phyloP scores from a whole-genome alignment of 2,329 filamentous ascomycete genomes.

The Botrytis medusae region DNA sequence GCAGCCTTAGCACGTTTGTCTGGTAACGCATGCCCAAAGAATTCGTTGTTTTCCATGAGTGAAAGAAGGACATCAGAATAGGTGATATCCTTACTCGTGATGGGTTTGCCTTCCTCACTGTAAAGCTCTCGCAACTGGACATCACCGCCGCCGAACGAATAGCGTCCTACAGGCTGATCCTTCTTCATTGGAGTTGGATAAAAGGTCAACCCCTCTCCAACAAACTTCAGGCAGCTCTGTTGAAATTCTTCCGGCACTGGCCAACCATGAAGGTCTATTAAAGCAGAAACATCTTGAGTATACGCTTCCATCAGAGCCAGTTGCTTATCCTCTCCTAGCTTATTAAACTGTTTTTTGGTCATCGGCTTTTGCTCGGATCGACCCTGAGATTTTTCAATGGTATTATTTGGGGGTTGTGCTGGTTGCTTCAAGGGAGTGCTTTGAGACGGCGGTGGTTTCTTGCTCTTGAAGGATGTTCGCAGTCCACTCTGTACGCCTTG shows the following conservation, averaged over 20 bases:
- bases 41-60: slow-evolving; percentile 21
- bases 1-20: slow-evolving; percentile 18
- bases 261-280: slow-evolving; percentile 20
- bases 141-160: neutral
- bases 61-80: slow-evolving; percentile 13
- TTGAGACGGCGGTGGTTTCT: neutral
- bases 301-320: neutral
- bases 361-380: neutral
- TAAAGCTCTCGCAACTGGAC: slow-evolving; percentile 9
- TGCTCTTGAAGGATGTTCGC: slow-evolving; percentile 44
- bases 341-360: neutral
- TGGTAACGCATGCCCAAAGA: neutral
- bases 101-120: slow-evolving; percentile 17
- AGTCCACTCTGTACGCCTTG: slow-evolving; percentile 44
- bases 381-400: neutral
- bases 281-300: slow-evolving; percentile 1
- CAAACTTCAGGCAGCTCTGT: neutral
- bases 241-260: slow-evolving; percentile 17
- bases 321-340: neutral
- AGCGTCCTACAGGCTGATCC: neutral
- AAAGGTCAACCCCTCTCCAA: slow-evolving; percentile 6
- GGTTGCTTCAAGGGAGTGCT: neutral
- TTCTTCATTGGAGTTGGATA: slow-evolving; percentile 4
- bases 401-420: neutral
- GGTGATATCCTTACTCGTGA: slow-evolving; percentile 21